Conservation (phyloP, 495 filamentous ascomycete species). For the Xylaria bambusicola region DNA sequence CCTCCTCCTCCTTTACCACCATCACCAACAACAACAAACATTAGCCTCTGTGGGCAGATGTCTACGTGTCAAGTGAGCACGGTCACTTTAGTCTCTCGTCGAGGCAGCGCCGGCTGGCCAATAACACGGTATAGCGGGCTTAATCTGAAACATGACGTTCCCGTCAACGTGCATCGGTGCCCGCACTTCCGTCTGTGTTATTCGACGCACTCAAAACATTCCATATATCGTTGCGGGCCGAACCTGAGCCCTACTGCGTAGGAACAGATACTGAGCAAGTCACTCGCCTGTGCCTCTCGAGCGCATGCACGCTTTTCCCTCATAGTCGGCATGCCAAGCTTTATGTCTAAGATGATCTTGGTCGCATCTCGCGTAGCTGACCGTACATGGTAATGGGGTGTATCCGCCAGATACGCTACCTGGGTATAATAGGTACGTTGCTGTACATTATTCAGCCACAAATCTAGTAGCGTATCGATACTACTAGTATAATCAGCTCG, state of each 20-base stretch:
- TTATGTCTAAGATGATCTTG: conserved; percentile 7
- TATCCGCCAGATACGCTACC: background rate
- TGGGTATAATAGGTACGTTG: background rate
- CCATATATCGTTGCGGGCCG: conserved; percentile 5
- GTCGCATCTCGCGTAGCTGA: conserved; percentile 16
- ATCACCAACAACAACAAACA: background rate
- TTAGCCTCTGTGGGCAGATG: conserved; percentile 9
- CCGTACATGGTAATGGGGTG: conserved; percentile 6
- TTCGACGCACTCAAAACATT: conserved; percentile 6
- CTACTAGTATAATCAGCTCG: background rate
- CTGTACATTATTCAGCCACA: conserved; percentile 8
- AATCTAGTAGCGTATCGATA: no score
- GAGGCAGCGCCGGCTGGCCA: conserved; percentile 5
- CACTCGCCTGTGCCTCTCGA: no score
- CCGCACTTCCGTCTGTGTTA: conserved; percentile 13
- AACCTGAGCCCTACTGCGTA: background rate
- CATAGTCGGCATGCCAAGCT: conserved; percentile 16
- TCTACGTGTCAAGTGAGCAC: conserved; percentile 17
- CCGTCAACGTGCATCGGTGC: conserved; percentile 13
- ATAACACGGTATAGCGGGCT: conserved; percentile 8
- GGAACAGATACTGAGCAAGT: no score
- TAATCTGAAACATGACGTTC: conserved; percentile 17
- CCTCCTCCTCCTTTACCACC: no score
- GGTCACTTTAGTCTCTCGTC: conserved; percentile 13
- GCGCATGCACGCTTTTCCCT: conserved; percentile 4